Evolutionary conservation across 1,284 basidiomycete species (phyloP), one percentile per base, ranked within the genome.

Genomic region (Ustilago trichophora): DNA sequence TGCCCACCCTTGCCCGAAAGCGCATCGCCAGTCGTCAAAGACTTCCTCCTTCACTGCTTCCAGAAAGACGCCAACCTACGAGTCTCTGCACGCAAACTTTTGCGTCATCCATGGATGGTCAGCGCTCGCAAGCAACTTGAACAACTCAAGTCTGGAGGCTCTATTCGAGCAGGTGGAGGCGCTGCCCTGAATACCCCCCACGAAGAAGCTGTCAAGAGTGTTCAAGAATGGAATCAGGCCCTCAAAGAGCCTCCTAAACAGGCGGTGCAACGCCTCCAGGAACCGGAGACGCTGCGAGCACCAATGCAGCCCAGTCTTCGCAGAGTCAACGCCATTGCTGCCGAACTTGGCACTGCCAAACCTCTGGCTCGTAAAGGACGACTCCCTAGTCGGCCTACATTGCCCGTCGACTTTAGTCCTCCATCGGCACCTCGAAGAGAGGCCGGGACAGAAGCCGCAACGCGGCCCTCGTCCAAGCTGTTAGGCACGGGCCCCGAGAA

Each of bases 171-270:
- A 22, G 69, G 53, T 11, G 56, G 49, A 15, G 58, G 46, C 9
- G 42, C 42, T 11, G 25, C 46, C n/a, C 24, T 60, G 42, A 55
- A 62, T 27, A 66, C 59, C 1, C 68, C 73, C 3, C 95, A 91
- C 78, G 92, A 97, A 69, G 92, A 97, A 77, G 92, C 92, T 12
- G 92, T 98, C 34, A 85, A 93, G 78, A 90, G 91, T 75, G 95
- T 98, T 18, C 93, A 96, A 82, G 91, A 97, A 82, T 98, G 94
- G 94, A 98, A 98, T 76, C 91, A 97, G 80, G 93, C 93, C 0
- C 83, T 98, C 51, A 77, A 93, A 89, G 84, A 93, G 90, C 92
- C 80, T 72, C 87, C 55, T 5, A 63, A 65, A 22, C 55, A 59
- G 16, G 41, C 55, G 12, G 46, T 37, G 0, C 45, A 48, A 6